Conservation (phyloP, 768 basidiomycete species). For the Amanita exitialis region DNA sequence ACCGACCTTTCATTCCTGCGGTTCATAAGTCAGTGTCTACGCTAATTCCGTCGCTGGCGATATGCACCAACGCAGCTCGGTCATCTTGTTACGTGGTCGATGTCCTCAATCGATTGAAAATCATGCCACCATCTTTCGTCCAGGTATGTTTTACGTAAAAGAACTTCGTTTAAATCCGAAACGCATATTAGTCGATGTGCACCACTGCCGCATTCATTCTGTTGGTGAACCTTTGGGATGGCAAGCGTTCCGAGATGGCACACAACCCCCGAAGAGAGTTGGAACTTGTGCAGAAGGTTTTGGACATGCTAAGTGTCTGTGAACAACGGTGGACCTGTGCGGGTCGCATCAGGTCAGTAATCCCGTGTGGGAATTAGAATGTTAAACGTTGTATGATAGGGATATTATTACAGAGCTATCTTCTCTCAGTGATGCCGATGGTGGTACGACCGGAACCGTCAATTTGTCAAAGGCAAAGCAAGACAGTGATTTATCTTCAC, state of each 20-base stretch:
- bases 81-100: slow-evolving; percentile 68
- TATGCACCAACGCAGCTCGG: slow-evolving; percentile 79
- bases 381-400: slow-evolving; percentile 12
- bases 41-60: slow-evolving; percentile 57
- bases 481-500: background rate
- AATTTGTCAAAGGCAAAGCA: background rate
- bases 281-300: slow-evolving; percentile 50
- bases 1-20: slow-evolving; percentile 71
- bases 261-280: slow-evolving; percentile 42
- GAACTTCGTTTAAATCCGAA: background rate
- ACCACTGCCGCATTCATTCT: slow-evolving; percentile 42
- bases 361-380: background rate
- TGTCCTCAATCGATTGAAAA: slow-evolving; percentile 24
- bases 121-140: slow-evolving; percentile 22
- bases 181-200: slow-evolving; percentile 16
- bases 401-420: slow-evolving; percentile 28
- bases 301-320: slow-evolving; percentile 37
- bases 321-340: slow-evolving; percentile 32
- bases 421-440: slow-evolving; percentile 19
- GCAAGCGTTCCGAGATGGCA: slow-evolving; percentile 33
- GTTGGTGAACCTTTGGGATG: slow-evolving; percentile 59
- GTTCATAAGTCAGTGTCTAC: slow-evolving; percentile 33
- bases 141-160: slow-evolving; percentile 21
- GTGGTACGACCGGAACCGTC: background rate
- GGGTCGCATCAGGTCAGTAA: slow-evolving; percentile 27